Percentiles rank a stretch among this genome's conserved stretches.
These are phyloP conservation scores for Entonaema liquescens DNA, from an alignment of 495 filamentous ascomycete species.

Conservation along the genomic window DNA sequence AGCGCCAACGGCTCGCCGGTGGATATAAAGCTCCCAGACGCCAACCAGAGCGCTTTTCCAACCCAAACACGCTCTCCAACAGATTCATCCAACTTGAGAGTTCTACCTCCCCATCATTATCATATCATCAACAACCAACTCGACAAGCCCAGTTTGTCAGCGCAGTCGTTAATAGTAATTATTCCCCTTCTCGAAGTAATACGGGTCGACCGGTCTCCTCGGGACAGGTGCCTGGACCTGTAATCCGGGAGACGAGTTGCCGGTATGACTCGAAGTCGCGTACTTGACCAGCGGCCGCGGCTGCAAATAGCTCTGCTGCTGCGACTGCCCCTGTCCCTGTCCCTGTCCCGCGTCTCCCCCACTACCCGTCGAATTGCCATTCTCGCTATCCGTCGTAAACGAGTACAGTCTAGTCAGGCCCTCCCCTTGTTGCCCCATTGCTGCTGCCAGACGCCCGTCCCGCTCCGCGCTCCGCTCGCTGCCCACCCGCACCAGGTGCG, in stretches of 20 bases:
- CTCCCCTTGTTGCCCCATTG: background rate
- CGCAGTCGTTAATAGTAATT: slow-evolving; percentile 42
- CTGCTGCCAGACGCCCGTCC: background rate
- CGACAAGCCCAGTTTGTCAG: background rate
- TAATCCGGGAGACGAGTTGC: background rate
- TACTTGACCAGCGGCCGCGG: background rate
- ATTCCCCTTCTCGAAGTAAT: slow-evolving; percentile 14
- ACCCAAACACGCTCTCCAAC: background rate
- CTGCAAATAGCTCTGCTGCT: background rate
- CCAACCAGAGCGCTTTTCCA: background rate
- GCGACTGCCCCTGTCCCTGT: background rate
- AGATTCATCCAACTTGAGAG: background rate
- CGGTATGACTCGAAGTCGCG: background rate
- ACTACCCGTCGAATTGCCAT: background rate
- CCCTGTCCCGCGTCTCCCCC: background rate
- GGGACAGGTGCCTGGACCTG: slow-evolving; percentile 28
- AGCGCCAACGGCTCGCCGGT: background rate
- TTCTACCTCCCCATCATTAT: background rate
- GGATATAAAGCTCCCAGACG: background rate
- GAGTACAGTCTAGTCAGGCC: background rate
- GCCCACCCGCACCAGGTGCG: slow-evolving; percentile 29
- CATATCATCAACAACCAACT: background rate
- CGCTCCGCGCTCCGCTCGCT: background rate
- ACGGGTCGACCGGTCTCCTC: slow-evolving; percentile 18
- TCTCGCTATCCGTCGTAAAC: slow-evolving; percentile 4